Evolutionary conservation across 495 filamentous ascomycete genomes (phyloP), one percentile per base, ranked within the genome.

Genomic region (Clohesyomyces aquaticus): DNA sequence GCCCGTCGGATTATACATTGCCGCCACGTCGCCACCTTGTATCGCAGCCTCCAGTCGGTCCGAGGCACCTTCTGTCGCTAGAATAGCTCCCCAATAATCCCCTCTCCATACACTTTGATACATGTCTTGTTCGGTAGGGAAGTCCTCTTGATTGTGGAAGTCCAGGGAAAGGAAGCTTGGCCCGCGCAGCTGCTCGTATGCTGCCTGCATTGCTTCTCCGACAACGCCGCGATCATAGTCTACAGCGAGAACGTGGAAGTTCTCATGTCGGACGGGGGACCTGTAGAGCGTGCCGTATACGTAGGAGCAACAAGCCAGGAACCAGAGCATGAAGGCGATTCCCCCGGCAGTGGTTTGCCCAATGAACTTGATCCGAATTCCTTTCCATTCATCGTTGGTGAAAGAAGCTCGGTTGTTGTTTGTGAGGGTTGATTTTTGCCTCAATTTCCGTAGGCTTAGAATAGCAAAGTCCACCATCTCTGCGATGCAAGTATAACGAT

Each of bases 241-340:
- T 9, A 66, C 63, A 9, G 63, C 63, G 19, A 66, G 63, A 18
- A 66, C 56, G 27, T 55, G 47, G 28, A 66, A 38, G 49, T 55
- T 61, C 8, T 46, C 11, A 45, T 61, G 49, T 50, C 56, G 48
- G 6, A 26, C 19, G 10, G 35, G 19, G 8, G 63, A 55, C 16
- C 19, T 26, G 50, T 55, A 61, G 1, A 66, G 48, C 14, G 63
- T 53, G 28, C 63, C 63, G 50, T 53, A 66, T 0, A 66, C 28
- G 56, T 66, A 66, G 12, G 47, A 60, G 26, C 48, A 55, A 50
- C 63, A 60, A 12, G 41, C 55, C 4, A 66, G 27, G 49, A 66
- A 66, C 55, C 47, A 55, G 18, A 66, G 47, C 55, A 66, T 60
- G 48, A 60, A 60, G 12, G 51, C 47, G 18, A 66, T 35, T 12